Conservation (phyloP, 1,139 yeast species). For the Kodamaea plutei region DNA sequence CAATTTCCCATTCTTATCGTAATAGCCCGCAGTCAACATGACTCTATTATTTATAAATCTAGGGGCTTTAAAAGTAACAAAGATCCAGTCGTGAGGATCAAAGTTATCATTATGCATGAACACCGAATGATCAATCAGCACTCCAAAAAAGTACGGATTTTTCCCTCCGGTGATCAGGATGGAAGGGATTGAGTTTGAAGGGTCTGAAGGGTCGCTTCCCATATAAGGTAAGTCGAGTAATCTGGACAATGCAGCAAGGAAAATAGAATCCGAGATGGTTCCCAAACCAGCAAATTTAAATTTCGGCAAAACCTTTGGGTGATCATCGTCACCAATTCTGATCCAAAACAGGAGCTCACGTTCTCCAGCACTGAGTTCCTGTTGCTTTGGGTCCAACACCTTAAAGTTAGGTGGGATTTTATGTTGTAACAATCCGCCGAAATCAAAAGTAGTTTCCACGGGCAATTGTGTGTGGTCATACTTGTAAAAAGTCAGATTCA, state of each 20-base stretch:
- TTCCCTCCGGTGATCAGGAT: constrained; percentile 14
- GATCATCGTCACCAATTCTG: constrained; percentile 22
- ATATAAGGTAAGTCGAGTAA: constrained; percentile 20
- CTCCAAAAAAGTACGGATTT: constrained; percentile 32
- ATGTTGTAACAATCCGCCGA: constrained; percentile 23
- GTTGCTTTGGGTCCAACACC: constrained; percentile 16
- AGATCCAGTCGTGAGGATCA: constrained; percentile 40
- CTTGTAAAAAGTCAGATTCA: constrained; percentile 23
- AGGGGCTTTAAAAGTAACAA: constrained; percentile 31
- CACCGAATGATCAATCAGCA: constrained; percentile 41
- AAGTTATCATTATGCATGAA: constrained; percentile 42
- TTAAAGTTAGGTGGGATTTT: constrained; percentile 26
- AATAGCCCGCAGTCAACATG: constrained; percentile 33
- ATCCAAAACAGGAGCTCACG: constrained; percentile 32
- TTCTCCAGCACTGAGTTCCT: constrained; percentile 23
- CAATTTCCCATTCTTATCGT: constrained; percentile 30
- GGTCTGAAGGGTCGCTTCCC: constrained; percentile 8
- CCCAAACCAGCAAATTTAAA: constrained; percentile 27
- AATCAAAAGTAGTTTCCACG: constrained; percentile 14
- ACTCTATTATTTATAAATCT: constrained; percentile 39
- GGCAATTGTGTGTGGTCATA: constrained; percentile 24
- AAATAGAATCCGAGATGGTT: constrained; percentile 33
- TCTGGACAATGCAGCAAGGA: constrained; percentile 27
- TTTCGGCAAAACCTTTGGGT: constrained; percentile 11
- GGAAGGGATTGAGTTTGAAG: constrained; percentile 8